Evolutionary conservation across 768 basidiomycete species (phyloP), one percentile per base, ranked within the genome.

Genomic region (Lactarius indigo): DNA sequence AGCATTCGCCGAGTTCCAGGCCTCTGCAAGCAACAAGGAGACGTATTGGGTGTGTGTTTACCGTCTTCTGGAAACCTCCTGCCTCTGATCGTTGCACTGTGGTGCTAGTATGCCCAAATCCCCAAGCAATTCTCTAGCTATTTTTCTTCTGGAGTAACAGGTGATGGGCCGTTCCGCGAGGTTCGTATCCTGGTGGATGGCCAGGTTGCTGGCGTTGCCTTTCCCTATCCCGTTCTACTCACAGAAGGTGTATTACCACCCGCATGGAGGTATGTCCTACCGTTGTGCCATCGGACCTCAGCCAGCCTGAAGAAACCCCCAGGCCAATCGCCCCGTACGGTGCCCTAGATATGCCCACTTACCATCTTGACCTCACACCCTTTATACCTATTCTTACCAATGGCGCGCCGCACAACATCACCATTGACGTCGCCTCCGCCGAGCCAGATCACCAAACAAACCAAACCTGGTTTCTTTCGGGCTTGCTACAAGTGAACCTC

Each of bases 381-480:
- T 47, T 23, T 1, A 13, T 47, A n/a, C 44, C 44, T 23, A 47
- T 47, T 12, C 44, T 47, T 5, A 12, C n/a, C 44, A 10, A 47
- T 47, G 44, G 44, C 1, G 10, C 82, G 26, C 78, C 86, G 30
- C 92, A 92, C 74, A 86, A 79, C 57, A 82, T 93, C 72, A 83
- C 86, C 60, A 79, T 94, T 54, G 87, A 94, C 72, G 87, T 93
- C 54, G 83, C 80, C 28, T 91, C 91, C 5, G 86, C 87, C 17
- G 88, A 93, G 74, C 70, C 74, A 8, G 80, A 87, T 71, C 88
- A 87, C 64, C 76, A 79, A n/a, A 85, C 88, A 71, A 82, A 88
- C 60, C 80, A 83, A 47, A 92, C 91, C 72, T 93, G 91, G 91
- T 90, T 84, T 72, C 85, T 91, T 33, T 90, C 89, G 4, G 91